Conservation (phyloP, 345 rosid species). For the Physaria fendleri region DNA sequence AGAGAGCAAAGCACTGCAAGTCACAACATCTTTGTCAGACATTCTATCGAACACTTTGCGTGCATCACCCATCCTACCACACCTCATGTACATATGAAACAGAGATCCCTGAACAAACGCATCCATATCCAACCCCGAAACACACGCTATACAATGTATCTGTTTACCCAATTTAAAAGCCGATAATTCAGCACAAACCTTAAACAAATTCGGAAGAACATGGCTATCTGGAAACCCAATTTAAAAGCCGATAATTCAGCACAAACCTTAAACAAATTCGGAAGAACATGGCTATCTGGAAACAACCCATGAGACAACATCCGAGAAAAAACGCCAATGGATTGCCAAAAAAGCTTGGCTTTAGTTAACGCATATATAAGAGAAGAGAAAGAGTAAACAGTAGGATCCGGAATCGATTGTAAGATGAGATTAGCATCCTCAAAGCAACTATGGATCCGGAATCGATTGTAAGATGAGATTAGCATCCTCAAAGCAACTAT, state of each 20-base stretch:
- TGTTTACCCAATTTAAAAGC: slow-evolving; percentile 27
- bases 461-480: slow-evolving; percentile 28
- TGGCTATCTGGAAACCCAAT: slow-evolving; percentile 27
- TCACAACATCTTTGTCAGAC: slow-evolving; percentile 41
- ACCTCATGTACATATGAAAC: slow-evolving; percentile 45
- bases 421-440: slow-evolving; percentile 36
- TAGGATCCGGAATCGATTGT: slow-evolving; percentile 26
- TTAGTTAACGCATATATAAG: slow-evolving; percentile 37
- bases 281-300: slow-evolving; percentile 36
- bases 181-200: slow-evolving; percentile 35
- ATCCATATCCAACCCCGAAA: slow-evolving; percentile 33
- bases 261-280: slow-evolving; percentile 39
- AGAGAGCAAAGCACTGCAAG: slow-evolving; percentile 48
- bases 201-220: slow-evolving; percentile 40
- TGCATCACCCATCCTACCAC: slow-evolving; percentile 40
- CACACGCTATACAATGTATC: slow-evolving; percentile 27
- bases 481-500: slow-evolving; percentile 36
- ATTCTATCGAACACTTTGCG: slow-evolving; percentile 48
- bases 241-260: slow-evolving; percentile 30
- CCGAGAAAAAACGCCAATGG: slow-evolving; percentile 34
- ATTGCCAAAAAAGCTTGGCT: slow-evolving; percentile 27
- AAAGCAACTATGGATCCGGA: slow-evolving; percentile 27
- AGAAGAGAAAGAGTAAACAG: slow-evolving; percentile 32
- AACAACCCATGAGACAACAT: slow-evolving; percentile 38
- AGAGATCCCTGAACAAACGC: slow-evolving; percentile 41